These are phyloP conservation scores for Verbascum thapsus DNA, from an alignment of 257 asterid genomes.

Conservation along the genomic window DNA sequence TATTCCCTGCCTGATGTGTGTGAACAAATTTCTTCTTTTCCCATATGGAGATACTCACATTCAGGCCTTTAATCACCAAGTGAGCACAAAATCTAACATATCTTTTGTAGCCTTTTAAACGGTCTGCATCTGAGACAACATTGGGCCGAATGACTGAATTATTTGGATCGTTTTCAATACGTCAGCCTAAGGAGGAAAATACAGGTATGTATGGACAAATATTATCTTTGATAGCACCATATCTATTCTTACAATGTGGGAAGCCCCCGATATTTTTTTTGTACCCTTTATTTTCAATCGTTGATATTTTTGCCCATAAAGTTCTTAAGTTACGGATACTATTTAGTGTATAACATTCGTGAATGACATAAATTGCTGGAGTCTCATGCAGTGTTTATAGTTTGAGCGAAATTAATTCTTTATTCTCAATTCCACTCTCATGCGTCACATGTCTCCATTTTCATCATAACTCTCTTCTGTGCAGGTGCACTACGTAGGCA, in stretches of 20 bases:
- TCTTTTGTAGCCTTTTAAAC: constrained; percentile 59
- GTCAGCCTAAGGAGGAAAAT: constrained; percentile 57
- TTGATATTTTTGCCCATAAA: not conserved
- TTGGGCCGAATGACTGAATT: constrained; percentile 60
- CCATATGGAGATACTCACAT: not conserved
- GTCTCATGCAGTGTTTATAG: too few species aligned
- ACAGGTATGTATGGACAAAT: constrained; percentile 44
- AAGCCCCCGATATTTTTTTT: not conserved
- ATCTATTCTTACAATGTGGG: too few species aligned
- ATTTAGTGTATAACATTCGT: not conserved
- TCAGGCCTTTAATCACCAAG: not conserved
- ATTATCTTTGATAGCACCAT: too few species aligned
- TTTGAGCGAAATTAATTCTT: not conserved
- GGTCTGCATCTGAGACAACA: constrained; percentile 78
- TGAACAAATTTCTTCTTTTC: not conserved
- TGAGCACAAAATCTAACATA: constrained; percentile 21
- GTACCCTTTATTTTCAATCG: not conserved
- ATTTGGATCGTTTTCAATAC: constrained; percentile 63
- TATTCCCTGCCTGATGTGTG: constrained; percentile 19
- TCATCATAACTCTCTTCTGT: constrained; percentile 22
- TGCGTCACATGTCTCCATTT: constrained; percentile 5
- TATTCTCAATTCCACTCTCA: not conserved
- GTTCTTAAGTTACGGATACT: not conserved
- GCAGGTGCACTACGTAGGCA: constrained; percentile 73
- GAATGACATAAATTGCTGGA: not conserved